Conservation (phyloP, 2,329 filamentous ascomycete genomes). For the Pseudogymnoascus sp. region DNA sequence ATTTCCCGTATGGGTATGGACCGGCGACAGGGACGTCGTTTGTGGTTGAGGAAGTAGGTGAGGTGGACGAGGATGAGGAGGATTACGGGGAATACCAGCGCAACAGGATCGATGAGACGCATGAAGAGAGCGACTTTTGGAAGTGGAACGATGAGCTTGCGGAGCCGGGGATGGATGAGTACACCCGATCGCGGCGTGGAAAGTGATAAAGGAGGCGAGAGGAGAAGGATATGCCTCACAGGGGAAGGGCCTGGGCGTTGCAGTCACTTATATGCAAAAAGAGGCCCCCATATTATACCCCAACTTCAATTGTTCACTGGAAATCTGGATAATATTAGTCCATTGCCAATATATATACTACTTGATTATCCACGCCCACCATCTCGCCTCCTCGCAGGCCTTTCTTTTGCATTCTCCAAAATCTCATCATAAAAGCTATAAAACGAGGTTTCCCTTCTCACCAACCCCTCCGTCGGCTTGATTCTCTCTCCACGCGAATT, state of each 20-base stretch:
- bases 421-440: slow-evolving; percentile 7
- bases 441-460: background rate
- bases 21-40: slow-evolving; percentile 36
- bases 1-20: slow-evolving; percentile 41
- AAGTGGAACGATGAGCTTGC: slow-evolving; percentile 17
- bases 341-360: background rate
- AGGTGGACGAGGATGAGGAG: slow-evolving; percentile 36
- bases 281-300: background rate
- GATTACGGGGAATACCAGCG: slow-evolving; percentile 37
- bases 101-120: slow-evolving; percentile 23
- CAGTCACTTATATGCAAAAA: background rate
- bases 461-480: background rate
- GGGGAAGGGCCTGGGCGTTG: background rate
- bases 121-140: slow-evolving; percentile 20
- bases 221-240: background rate
- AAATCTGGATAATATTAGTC: background rate
- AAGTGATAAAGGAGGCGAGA: background rate
- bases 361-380: background rate
- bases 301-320: background rate
- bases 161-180: slow-evolving; percentile 4
- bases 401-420: background rate
- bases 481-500: background rate
- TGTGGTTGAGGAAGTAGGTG: slow-evolving; percentile 39
- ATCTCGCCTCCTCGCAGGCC: background rate
- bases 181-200: background rate